These are phyloP conservation scores for Thraustochytrium striatum DNA, from an alignment of 352 stramenopile genomes.

Conservation along the genomic window DNA sequence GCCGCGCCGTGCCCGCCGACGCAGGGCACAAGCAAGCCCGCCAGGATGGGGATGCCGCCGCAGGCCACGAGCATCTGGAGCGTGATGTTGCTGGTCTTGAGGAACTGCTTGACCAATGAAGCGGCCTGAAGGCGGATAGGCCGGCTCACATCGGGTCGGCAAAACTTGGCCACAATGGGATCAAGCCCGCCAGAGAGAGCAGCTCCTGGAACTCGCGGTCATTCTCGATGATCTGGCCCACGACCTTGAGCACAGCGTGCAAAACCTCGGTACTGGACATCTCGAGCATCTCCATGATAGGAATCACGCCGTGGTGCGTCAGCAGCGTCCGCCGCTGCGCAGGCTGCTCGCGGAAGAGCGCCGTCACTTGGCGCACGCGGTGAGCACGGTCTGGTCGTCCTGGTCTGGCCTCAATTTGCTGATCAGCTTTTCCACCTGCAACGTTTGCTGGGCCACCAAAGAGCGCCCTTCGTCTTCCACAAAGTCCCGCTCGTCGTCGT, in stretches of 20 bases:
- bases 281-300: slow-evolving; percentile 84
- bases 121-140: slow-evolving; percentile 73
- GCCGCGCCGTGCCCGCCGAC: neutral
- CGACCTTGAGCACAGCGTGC: slow-evolving; percentile 72
- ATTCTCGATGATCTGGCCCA: slow-evolving; percentile 82
- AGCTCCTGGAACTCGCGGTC: slow-evolving; percentile 84
- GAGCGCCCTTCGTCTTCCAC: slow-evolving; percentile 29
- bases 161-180: slow-evolving; percentile 81
- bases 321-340: slow-evolving; percentile 71
- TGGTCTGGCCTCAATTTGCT: slow-evolving; percentile 13
- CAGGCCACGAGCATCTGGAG: slow-evolving; percentile 88
- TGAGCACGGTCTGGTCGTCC: slow-evolving; percentile 31
- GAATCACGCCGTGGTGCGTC: slow-evolving; percentile 80
- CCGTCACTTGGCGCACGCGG: slow-evolving; percentile 51
- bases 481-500: slow-evolving; percentile 42
- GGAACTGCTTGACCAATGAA: slow-evolving; percentile 78
- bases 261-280: slow-evolving; percentile 81
- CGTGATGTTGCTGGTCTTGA: slow-evolving; percentile 74
- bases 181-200: slow-evolving; percentile 75
- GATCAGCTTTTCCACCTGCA: slow-evolving; percentile 45
- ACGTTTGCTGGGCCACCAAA: slow-evolving; percentile 21
- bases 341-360: slow-evolving; percentile 71
- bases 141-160: slow-evolving; percentile 39
- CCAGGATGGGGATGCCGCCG: slow-evolving; percentile 67
- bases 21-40: slow-evolving; percentile 22